A percentile compares a stretch with the other conserved stretches of the same genome.
phyloP scores from a whole-genome alignment of 768 basidiomycete genomes.

The Pisolithus marmoratus region DNA sequence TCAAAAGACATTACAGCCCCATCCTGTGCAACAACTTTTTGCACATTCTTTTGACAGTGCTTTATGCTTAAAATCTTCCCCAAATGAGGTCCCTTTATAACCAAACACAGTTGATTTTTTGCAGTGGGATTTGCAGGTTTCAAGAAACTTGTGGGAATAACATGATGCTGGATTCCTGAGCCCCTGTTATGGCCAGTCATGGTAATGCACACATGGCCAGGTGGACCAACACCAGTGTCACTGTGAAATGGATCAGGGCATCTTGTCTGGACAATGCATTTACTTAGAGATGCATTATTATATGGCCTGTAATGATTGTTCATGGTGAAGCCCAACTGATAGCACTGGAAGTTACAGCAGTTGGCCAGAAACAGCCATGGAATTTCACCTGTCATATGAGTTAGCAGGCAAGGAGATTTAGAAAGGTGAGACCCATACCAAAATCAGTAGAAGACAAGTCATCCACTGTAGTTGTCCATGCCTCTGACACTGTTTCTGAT shows the following conservation, averaged over 20 bases:
- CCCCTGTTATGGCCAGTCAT: not conserved
- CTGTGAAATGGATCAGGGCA: not conserved
- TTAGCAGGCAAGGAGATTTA: not conserved
- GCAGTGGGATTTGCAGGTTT: not conserved
- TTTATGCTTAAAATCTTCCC: no score
- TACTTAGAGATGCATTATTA: not conserved
- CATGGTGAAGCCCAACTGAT: not conserved
- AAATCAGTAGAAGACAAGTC: not conserved
- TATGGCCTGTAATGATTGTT: no score
- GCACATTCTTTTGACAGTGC: no score
- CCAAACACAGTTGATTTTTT: not conserved
- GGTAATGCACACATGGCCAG: not conserved
- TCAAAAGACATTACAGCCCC: no score
- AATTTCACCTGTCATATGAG: not conserved
- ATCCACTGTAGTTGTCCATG: not conserved
- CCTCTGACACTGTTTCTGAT: not conserved
- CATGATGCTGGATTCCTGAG: not conserved
- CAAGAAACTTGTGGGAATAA: not conserved
- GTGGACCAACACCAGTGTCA: not conserved
- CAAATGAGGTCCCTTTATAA: not conserved
- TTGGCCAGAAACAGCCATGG: not conserved
- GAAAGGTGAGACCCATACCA: not conserved
- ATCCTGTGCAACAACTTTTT: no score
- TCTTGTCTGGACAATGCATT: not conserved
- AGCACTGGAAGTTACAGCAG: not conserved